Evolutionary conservation across 1,139 yeast species (phyloP).

Genomic region (Waltiozyma sp.): DNA sequence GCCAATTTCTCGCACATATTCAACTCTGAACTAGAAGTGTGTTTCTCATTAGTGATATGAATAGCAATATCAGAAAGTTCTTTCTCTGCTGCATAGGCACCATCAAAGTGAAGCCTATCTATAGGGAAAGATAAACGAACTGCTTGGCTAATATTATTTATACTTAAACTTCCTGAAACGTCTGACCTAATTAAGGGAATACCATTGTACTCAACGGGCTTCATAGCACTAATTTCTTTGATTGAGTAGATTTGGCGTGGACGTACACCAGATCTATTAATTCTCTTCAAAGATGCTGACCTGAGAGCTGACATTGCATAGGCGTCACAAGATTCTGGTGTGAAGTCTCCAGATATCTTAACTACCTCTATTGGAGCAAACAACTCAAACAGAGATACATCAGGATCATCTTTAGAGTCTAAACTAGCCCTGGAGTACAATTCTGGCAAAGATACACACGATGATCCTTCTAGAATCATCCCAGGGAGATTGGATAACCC

Average conservation of each 20-base stretch:
- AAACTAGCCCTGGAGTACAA: neutral
- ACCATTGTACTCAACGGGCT: constrained; percentile 10
- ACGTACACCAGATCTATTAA: neutral
- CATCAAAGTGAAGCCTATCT: constrained; percentile 9
- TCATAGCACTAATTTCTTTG: constrained; percentile 9
- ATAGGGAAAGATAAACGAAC: constrained; percentile 2
- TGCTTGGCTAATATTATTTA: constrained; percentile 1
- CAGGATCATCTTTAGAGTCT: neutral
- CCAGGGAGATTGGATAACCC: neutral
- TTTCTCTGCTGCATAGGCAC: constrained; percentile 14
- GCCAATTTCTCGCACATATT: constrained; percentile 10
- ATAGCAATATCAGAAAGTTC: constrained; percentile 12
- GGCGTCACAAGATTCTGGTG: constrained; percentile 2
- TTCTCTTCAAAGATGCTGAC: neutral
- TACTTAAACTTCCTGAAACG: neutral
- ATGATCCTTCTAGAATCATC: neutral
- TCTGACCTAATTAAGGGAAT: constrained; percentile 5
- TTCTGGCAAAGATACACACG: neutral
- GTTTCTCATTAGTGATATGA: constrained; percentile 5
- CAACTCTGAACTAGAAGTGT: neutral
- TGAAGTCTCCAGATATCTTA: constrained; percentile 3
- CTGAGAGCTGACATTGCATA: neutral
- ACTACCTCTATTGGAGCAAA: constrained; percentile 6
- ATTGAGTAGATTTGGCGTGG: constrained; percentile 6
- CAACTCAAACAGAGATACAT: neutral